Conservation (phyloP, 2,329 filamentous ascomycete genomes). For the Neocatenulostroma microsporum region DNA sequence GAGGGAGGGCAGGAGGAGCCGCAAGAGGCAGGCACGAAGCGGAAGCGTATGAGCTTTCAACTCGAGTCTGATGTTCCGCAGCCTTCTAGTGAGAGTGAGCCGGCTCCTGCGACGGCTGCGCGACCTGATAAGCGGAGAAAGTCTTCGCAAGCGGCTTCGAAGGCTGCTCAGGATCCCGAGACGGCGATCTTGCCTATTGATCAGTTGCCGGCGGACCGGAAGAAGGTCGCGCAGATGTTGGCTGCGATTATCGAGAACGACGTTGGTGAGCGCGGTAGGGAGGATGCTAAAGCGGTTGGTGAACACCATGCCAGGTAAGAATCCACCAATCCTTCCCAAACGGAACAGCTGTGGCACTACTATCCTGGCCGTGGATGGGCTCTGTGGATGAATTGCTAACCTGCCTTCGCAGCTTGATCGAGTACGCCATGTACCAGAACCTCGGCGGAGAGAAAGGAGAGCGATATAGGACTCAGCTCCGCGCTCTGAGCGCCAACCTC, state of each 20-base stretch:
- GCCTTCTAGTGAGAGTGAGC: conserved; percentile 14
- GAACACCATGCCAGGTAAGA: conserved; percentile 67
- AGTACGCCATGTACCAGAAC: conserved; percentile 57
- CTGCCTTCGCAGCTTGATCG: too few species aligned
- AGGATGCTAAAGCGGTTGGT: conserved; percentile 57
- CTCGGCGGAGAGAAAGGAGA: conserved; percentile 46
- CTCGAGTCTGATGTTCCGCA: conserved; percentile 9
- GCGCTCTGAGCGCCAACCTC: conserved; percentile 74
- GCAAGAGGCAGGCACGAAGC: conserved; percentile 23
- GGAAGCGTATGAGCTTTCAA: conserved; percentile 24
- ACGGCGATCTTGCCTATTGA: conserved; percentile 34
- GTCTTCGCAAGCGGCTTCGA: conserved; percentile 21
- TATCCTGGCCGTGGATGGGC: too few species aligned
- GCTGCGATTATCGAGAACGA: conserved; percentile 60
- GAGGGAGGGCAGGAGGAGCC: conserved; percentile 2
- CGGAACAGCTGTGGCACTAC: too few species aligned
- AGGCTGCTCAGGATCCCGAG: conserved; percentile 20
- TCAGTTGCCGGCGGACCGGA: conserved; percentile 57
- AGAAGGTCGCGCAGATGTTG: conserved; percentile 61
- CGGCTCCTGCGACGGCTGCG: conserved; percentile 11
- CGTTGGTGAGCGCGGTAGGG: conserved; percentile 57
- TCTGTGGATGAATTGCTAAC: too few species aligned
- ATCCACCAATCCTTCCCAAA: too few species aligned
- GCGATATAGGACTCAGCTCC: conserved; percentile 57
- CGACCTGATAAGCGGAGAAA: conserved; percentile 31